phyloP scores from a whole-genome alignment of 78 protist species.

The Monosiga brevicollis region DNA sequence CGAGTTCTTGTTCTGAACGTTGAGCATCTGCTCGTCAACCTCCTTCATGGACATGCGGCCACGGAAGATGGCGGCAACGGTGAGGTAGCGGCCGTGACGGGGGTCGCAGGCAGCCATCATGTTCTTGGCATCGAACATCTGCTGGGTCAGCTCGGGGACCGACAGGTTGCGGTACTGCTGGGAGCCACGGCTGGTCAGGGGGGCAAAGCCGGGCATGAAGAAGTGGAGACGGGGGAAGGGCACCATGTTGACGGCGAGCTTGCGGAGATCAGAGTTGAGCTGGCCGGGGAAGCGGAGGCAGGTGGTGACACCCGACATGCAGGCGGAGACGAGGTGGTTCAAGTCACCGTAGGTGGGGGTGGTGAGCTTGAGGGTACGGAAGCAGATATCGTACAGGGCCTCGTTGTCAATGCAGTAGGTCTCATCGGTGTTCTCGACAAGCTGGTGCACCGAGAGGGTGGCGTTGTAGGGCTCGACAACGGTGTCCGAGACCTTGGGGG shows the following conservation, averaged over 20 bases:
- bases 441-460: slow-evolving; percentile 93
- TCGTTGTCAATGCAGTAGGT: slow-evolving; percentile 92
- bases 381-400: slow-evolving; percentile 94
- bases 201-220: slow-evolving; percentile 96
- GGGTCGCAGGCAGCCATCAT: slow-evolving; percentile 99
- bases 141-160: slow-evolving; percentile 96
- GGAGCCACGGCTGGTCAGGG: slow-evolving; percentile 77
- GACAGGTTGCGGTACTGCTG: slow-evolving; percentile 78
- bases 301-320: slow-evolving; percentile 94
- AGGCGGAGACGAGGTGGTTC: slow-evolving; percentile 89
- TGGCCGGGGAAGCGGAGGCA: slow-evolving; percentile 98
- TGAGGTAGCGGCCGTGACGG: slow-evolving; percentile 92
- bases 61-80: slow-evolving; percentile 94
- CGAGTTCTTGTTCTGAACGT: slow-evolving; percentile 82
- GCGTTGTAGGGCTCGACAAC: slow-evolving; percentile 99
- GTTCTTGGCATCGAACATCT: slow-evolving; percentile 97
- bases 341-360: slow-evolving; percentile 93
- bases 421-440: slow-evolving; percentile 94
- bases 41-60: slow-evolving; percentile 94
- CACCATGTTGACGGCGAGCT: slow-evolving; percentile 96
- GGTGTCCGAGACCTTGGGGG: slow-evolving; percentile 94
- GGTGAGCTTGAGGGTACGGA: slow-evolving; percentile 80
- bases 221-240: slow-evolving; percentile 99
- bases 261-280: slow-evolving; percentile 87
- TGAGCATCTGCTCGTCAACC: slow-evolving; percentile 95